These are phyloP conservation scores for Stagonosporopsis tanaceti DNA, from an alignment of 2,329 filamentous ascomycete genomes.

Conservation along the genomic window DNA sequence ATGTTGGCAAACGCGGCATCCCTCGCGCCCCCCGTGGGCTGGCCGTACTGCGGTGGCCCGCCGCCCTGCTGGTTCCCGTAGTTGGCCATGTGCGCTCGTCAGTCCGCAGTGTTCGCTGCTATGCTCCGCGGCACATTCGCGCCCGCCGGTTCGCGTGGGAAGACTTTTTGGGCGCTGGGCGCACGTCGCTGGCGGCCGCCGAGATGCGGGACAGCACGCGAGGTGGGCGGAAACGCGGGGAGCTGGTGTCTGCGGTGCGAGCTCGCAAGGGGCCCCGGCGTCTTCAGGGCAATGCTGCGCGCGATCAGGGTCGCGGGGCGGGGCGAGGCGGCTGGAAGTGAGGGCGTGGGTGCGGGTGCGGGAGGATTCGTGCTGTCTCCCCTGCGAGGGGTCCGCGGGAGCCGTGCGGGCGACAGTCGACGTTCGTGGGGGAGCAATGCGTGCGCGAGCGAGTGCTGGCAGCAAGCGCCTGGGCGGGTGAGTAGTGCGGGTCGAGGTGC, in stretches of 20 bases:
- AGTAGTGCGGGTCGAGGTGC: not conserved
- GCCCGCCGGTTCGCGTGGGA: slow-evolving; percentile 17
- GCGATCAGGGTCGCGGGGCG: slow-evolving; percentile 8
- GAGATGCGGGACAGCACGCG: slow-evolving; percentile 23
- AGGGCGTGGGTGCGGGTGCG: slow-evolving; percentile 22
- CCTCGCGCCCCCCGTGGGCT: slow-evolving; percentile 69
- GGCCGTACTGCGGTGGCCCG: slow-evolving; percentile 61
- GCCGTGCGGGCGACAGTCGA: slow-evolving; percentile 1
- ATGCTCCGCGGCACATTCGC: slow-evolving; percentile 38
- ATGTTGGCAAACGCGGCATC: slow-evolving; percentile 97
- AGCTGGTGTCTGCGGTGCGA: slow-evolving; percentile 17
- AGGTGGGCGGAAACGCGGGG: slow-evolving; percentile 11
- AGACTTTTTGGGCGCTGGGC: slow-evolving; percentile 28
- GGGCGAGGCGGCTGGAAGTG: slow-evolving; percentile 17
- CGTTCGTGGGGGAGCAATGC: not conserved
- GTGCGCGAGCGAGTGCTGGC: slow-evolving; percentile 9
- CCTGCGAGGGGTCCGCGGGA: slow-evolving; percentile 18
- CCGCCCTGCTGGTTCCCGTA: slow-evolving; percentile 68
- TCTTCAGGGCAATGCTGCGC: not conserved
- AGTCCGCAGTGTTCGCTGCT: slow-evolving; percentile 21
- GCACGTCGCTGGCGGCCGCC: slow-evolving; percentile 18
- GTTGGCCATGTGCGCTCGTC: slow-evolving; percentile 64
- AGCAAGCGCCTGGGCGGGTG: not conserved
- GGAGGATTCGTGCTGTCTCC: slow-evolving; percentile 21
- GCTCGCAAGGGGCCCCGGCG: not conserved